Evolutionary conservation across 495 filamentous ascomycete species (phyloP).

Genomic region (Podospora pseudopauciseta): DNA sequence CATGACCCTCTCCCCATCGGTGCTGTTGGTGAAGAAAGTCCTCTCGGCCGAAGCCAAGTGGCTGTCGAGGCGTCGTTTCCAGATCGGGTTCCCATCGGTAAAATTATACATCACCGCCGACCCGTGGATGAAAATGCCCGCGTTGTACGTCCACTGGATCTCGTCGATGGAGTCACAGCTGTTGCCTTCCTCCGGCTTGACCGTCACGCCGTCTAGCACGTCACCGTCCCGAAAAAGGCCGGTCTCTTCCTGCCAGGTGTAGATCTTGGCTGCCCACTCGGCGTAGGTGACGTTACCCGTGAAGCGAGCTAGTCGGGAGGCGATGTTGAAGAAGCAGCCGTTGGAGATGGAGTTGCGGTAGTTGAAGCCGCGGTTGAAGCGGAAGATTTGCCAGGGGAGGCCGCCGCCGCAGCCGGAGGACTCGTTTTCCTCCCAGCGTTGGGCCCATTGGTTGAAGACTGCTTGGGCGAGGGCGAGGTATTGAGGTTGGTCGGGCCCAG

Average conservation of each 20-base stretch:
- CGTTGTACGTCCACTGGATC: conserved; percentile 74
- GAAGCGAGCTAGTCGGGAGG: conserved; percentile 68
- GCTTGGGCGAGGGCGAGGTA: conserved; percentile 79
- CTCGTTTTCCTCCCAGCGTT: conserved; percentile 61
- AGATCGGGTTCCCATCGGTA: conserved; percentile 50
- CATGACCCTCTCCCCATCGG: conserved; percentile 50
- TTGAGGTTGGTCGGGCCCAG: conserved; percentile 57
- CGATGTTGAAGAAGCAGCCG: conserved; percentile 77
- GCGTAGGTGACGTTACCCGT: conserved; percentile 74
- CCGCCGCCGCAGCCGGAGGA: conserved; percentile 64
- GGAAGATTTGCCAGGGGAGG: conserved; percentile 80
- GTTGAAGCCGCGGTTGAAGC: conserved; percentile 74
- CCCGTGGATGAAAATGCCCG: conserved; percentile 69
- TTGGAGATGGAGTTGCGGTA: conserved; percentile 81
- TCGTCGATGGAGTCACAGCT: conserved; percentile 59
- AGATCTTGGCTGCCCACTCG: conserved; percentile 69
- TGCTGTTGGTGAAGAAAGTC: conserved; percentile 52
- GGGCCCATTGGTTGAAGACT: conserved; percentile 66
- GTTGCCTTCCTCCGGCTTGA: conserved; percentile 27
- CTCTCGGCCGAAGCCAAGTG: conserved; percentile 51
- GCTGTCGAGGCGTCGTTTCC: conserved; percentile 56
- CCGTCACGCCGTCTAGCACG: conserved; percentile 65
- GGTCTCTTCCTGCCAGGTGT: conserved; percentile 60
- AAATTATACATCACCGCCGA: conserved; percentile 76
- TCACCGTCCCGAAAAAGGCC: conserved; percentile 59